Evolutionary conservation across 176 grass and related monocot genomes (phyloP).

Genomic region (Carex parvula): DNA sequence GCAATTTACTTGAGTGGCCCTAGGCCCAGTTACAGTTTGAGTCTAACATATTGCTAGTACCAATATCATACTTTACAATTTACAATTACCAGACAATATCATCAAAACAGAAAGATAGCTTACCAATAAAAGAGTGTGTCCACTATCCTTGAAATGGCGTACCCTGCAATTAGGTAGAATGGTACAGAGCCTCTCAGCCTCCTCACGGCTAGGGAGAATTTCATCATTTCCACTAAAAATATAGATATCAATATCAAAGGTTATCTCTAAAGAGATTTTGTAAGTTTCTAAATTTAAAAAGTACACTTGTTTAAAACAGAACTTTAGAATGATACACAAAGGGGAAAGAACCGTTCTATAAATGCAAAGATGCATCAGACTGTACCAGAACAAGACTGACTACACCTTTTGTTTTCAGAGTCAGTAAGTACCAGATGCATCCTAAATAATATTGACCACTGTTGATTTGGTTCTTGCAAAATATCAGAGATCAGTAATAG

Average conservation of each 20-base stretch:
- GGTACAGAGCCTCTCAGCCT: conserved; percentile 58
- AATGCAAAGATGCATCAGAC: background rate
- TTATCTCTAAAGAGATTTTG: background rate
- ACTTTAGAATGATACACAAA: background rate
- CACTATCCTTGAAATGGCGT: conserved; percentile 66
- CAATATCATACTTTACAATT: background rate
- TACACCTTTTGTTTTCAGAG: background rate
- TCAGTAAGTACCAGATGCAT: background rate
- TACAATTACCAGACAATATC: background rate
- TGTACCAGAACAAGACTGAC: background rate
- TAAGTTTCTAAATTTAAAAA: background rate
- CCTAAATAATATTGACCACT: no score
- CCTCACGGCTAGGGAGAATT: conserved; percentile 66
- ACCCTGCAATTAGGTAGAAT: conserved; percentile 51
- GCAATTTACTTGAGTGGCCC: background rate
- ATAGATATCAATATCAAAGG: conserved; percentile 35
- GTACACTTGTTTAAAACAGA: background rate
- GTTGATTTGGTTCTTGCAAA: background rate
- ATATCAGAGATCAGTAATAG: background rate
- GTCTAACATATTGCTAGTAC: background rate
- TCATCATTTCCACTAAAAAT: conserved; percentile 83
- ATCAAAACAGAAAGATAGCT: conserved; percentile 1
- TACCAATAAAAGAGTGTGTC: conserved; percentile 83
- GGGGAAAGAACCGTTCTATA: background rate
- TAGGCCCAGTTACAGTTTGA: conserved; percentile 1